Percentiles rank a stretch among this genome's conserved stretches.
Evolutionary conservation across 306 rosid genomes (phyloP).

Genomic region (Alnus glutinosa): DNA sequence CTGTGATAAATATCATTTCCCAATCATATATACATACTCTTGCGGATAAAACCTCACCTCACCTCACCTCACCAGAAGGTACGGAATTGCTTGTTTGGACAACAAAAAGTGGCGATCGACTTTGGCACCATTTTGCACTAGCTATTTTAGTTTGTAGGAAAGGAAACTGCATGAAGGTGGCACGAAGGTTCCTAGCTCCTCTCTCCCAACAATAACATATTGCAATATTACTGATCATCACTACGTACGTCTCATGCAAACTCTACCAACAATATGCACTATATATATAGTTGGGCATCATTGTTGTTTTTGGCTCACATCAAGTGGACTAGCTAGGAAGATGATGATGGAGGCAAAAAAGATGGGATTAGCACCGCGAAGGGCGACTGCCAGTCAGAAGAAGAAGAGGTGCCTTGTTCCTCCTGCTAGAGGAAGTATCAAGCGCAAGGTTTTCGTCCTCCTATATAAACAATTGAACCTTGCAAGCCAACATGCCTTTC

Average conservation of each 20-base stretch:
- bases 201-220: background rate
- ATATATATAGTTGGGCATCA: too few species aligned
- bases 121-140: background rate
- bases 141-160: background rate
- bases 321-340: too few species aligned
- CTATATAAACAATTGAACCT: background rate
- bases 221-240: background rate
- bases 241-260: conserved; percentile 2
- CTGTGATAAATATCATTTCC: too few species aligned
- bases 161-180: conserved; percentile 27
- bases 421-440: background rate
- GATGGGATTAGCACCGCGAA: background rate
- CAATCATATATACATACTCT: background rate
- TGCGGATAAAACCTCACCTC: background rate
- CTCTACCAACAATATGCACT: background rate
- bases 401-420: background rate
- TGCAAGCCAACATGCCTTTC: background rate
- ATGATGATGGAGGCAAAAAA: background rate
- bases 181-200: conserved; percentile 27
- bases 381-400: background rate
- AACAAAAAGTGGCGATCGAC: background rate
- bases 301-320: too few species aligned
- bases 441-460: conserved; percentile 1
- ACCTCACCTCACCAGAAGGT: background rate
- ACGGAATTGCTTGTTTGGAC: background rate